Base-by-base conservation (phyloP, 371 early-diverging fungal genomes). In the Funneliformis caledonium region DNA sequence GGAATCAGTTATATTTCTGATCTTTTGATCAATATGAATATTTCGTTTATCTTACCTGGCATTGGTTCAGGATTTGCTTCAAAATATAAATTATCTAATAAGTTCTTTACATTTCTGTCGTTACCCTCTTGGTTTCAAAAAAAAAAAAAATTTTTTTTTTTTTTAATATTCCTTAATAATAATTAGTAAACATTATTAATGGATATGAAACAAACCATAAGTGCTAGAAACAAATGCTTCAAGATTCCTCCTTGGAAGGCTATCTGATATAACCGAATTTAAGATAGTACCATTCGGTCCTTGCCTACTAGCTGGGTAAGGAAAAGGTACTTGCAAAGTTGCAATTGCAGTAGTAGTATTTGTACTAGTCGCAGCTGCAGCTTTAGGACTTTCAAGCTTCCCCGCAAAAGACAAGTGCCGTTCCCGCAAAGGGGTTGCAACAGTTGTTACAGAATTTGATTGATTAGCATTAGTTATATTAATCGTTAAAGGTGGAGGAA, bases 11-110 rank as follows among this genome's bases (percentile, higher is more conserved):
- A 52, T 52, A 52, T 19, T 61, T 61, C 26, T 62, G 22, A 8
- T 62, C 22, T 22, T 2, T 62, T 1, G 37, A 37, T 22, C 12
- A 56, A 72, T 47, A 64, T 22, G 9, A 14, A 26, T 26, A 26
- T 26, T 26, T 26, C 26, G 26, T 26, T 65, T 43, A 48, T 70
- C 59, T 74, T 84, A 88, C 88, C 88, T 77, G 86, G 86, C 78
- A 88, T 86, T 43, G 84, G 83, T 2, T 88, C 85, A 9, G 90
- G 88, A 70, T 89, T 88, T 12, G 88, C 87, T 70, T 89, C 86
- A 72, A 84, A 80, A 4, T 88, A 87, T 37, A 80, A 83, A 45
- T 85, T 87, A 42, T 85, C 81, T 12, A 90, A 82, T 11, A 90
- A 75, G 45, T 82, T 84, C 77, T 90, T 87, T 9, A 90, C 79